A percentile compares a stretch with the other conserved stretches of the same genome.
Evolutionary conservation across 2,329 filamentous ascomycete species (phyloP).

Genomic region (Lachnellula cervina): DNA sequence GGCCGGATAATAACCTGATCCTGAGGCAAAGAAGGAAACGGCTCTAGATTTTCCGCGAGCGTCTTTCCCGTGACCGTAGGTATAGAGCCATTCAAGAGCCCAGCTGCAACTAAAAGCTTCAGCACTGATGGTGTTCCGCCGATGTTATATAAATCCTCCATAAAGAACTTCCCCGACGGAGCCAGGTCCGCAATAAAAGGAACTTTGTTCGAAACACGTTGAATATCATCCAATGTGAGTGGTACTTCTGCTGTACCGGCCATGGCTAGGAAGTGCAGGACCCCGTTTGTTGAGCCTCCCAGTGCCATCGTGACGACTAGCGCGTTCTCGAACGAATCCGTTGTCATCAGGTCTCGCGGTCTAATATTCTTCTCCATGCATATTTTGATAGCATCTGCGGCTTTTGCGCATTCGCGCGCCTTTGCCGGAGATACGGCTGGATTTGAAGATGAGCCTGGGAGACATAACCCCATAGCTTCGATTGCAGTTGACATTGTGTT

Average conservation of each 20-base stretch:
- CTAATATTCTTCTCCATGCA: conserved; percentile 68
- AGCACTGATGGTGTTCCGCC: conserved; percentile 82
- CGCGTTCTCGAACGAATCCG: conserved; percentile 65
- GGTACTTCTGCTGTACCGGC: conserved; percentile 61
- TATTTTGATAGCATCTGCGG: conserved; percentile 60
- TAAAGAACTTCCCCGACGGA: conserved; percentile 77
- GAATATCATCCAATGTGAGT: conserved; percentile 63
- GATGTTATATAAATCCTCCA: conserved; percentile 82
- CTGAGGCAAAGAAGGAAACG: conserved; percentile 70
- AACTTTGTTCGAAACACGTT: conserved; percentile 64
- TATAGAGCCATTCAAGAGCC: conserved; percentile 71
- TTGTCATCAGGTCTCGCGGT: conserved; percentile 63
- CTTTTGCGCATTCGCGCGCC: conserved; percentile 66
- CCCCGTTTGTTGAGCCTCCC: conserved; percentile 66
- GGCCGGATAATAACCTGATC: conserved; percentile 80
- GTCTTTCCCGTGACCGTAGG: conserved; percentile 82
- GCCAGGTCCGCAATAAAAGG: conserved; percentile 68
- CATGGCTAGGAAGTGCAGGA: conserved; percentile 69
- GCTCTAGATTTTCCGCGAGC: conserved; percentile 72
- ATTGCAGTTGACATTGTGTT: conserved; percentile 72
- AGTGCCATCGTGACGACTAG: conserved; percentile 70
- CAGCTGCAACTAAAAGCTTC: conserved; percentile 74
- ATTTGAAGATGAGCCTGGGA: conserved; percentile 66
- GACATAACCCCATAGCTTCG: conserved; percentile 64
- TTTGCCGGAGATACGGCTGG: conserved; percentile 64